These are phyloP conservation scores for Gliomastix tumulicola DNA, from an alignment of 2,329 filamentous ascomycete species.

Conservation along the genomic window DNA sequence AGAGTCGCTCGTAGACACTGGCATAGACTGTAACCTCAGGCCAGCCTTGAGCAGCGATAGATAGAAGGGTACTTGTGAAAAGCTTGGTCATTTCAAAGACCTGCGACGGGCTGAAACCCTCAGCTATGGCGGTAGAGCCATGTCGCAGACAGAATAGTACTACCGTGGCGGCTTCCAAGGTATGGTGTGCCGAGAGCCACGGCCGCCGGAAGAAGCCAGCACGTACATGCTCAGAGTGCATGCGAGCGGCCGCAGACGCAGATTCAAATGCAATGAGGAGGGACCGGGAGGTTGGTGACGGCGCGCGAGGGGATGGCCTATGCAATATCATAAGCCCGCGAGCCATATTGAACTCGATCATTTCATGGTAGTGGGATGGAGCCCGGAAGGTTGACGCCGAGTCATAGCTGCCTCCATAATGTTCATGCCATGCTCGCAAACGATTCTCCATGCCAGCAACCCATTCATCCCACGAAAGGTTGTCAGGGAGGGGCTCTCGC, in stretches of 20 bases:
- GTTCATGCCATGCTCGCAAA: no score
- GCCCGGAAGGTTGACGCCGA: background rate
- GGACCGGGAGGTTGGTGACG: background rate
- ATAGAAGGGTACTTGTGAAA: background rate
- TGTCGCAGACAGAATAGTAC: background rate
- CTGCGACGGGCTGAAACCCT: background rate
- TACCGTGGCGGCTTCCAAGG: background rate
- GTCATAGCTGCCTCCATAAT: no score
- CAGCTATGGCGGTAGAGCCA: background rate
- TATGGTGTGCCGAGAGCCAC: background rate
- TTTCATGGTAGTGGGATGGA: background rate
- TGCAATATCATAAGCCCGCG: background rate
- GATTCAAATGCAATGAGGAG: background rate
- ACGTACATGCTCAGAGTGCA: background rate
- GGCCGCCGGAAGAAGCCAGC: background rate
- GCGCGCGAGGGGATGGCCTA: background rate
- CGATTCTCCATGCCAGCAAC: no score
- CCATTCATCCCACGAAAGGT: no score
- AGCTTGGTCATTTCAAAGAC: background rate
- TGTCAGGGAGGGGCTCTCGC: background rate
- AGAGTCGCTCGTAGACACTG: no score
- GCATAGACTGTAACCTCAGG: background rate
- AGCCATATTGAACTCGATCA: background rate
- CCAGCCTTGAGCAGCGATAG: background rate
- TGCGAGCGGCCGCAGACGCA: background rate